These are phyloP conservation scores for Globisporangium polare DNA, from an alignment of 352 stramenopile species.

Conservation along the genomic window DNA sequence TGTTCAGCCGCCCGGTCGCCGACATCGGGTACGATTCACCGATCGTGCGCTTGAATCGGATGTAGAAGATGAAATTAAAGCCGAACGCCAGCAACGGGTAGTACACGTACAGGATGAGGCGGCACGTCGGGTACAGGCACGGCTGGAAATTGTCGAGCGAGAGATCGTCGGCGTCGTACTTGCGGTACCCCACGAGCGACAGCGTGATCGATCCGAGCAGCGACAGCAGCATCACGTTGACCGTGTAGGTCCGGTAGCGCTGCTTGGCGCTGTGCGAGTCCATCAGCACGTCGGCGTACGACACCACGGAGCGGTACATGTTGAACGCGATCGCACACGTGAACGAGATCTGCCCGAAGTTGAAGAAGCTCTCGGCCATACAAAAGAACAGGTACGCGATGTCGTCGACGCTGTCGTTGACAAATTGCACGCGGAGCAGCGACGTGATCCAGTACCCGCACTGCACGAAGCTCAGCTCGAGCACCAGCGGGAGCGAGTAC, in stretches of 20 bases:
- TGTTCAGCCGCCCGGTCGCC: conserved; percentile 59
- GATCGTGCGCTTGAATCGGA: conserved; percentile 74
- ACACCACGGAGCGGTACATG: conserved; percentile 77
- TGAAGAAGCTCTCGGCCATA: conserved; percentile 74
- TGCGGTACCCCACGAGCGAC: conserved; percentile 50
- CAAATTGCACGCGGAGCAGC: conserved; percentile 57
- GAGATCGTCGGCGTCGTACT: conserved; percentile 22
- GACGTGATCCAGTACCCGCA: conserved; percentile 73
- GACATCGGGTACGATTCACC: conserved; percentile 68
- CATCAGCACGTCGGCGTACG: conserved; percentile 66
- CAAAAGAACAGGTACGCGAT: conserved; percentile 59
- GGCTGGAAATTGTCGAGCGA: conserved; percentile 43
- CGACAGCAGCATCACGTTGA: conserved; percentile 67
- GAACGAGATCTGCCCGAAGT: conserved; percentile 77
- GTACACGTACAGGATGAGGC: conserved; percentile 74
- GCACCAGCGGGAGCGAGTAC: conserved; percentile 64
- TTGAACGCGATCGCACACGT: conserved; percentile 76
- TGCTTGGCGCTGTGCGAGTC: conserved; percentile 62
- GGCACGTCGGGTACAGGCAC: conserved; percentile 63
- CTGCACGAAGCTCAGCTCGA: conserved; percentile 64
- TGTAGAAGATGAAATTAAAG: conserved; percentile 79
- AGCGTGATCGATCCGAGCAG: conserved; percentile 54
- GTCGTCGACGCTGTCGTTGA: conserved; percentile 33
- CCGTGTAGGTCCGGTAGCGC: conserved; percentile 52
- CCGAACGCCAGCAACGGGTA: conserved; percentile 67